A percentile compares a stretch with the other conserved stretches of the same genome.
phyloP scores from a whole-genome alignment of 1,284 basidiomycete genomes.

The Leucoagaricus sp. region DNA sequence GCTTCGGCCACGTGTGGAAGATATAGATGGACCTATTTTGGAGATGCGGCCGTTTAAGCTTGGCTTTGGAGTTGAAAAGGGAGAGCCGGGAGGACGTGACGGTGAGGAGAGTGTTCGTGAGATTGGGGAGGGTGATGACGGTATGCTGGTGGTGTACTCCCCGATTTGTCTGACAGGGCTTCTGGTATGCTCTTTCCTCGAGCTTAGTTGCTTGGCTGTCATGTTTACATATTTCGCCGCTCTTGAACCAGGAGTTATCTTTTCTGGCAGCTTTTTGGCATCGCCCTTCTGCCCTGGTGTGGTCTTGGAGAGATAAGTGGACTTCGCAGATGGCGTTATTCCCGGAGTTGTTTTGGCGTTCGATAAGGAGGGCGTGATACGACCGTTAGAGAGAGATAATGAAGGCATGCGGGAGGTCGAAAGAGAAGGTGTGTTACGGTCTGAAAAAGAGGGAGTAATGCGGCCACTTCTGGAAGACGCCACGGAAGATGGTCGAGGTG shows the following conservation, averaged over 20 bases:
- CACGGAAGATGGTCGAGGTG: constrained; percentile 77
- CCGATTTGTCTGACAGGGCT: constrained; percentile 40
- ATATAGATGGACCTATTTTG: constrained; percentile 37
- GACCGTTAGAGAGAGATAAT: constrained; percentile 29
- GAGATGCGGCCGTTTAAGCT: constrained; percentile 35
- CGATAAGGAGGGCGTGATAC: constrained; percentile 24
- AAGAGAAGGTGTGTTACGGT: constrained; percentile 48
- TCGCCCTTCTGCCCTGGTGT: constrained; percentile 30
- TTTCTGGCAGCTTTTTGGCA: constrained; percentile 31
- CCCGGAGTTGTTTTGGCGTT: constrained; percentile 35
- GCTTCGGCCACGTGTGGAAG: constrained; percentile 47
- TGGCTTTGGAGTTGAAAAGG: constrained; percentile 66
- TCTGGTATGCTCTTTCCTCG: constrained; percentile 36
- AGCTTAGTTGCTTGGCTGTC: constrained; percentile 79
- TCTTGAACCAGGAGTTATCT: constrained; percentile 78
- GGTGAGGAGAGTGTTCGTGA: constrained; percentile 37
- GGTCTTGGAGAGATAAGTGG: constrained; percentile 20
- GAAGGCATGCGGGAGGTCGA: constrained; percentile 51
- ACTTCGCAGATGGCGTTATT: constrained; percentile 36
- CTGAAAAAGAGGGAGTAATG: constrained; percentile 48
- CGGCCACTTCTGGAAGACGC: constrained; percentile 72
- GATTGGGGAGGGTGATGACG: constrained; percentile 22
- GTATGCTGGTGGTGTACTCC: constrained; percentile 15
- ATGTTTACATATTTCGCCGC: constrained; percentile 83
- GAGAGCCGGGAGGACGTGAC: constrained; percentile 46